These are phyloP conservation scores for Veloporphyrellus conicus DNA, from an alignment of 1,284 basidiomycete genomes.

Conservation along the genomic window DNA sequence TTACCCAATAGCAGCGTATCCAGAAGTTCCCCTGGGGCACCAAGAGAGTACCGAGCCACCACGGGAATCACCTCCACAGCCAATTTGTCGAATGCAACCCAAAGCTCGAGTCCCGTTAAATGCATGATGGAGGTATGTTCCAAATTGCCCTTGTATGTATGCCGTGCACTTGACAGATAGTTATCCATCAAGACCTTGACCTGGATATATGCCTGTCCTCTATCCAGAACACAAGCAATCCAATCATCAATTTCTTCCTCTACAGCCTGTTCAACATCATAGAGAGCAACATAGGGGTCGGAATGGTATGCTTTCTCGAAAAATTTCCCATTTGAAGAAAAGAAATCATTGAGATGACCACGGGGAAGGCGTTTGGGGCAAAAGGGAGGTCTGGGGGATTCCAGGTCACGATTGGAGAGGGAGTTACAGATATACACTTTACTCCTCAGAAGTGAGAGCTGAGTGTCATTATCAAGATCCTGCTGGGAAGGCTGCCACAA, in stretches of 20 bases:
- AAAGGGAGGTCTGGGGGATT: background rate
- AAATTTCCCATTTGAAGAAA: background rate
- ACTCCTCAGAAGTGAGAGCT: conserved; percentile 27
- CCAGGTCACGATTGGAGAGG: background rate
- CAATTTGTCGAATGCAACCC: conserved; percentile 43
- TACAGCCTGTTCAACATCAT: conserved; percentile 34
- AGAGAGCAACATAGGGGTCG: conserved; percentile 21
- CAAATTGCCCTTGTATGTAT: background rate
- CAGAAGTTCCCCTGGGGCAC: conserved; percentile 12
- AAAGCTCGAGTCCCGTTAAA: conserved; percentile 37
- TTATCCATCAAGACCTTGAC: background rate
- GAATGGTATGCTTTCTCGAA: conserved; percentile 2
- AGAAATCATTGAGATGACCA: background rate
- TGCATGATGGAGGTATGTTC: background rate
- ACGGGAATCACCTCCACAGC: conserved; percentile 33
- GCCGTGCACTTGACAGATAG: conserved; percentile 14
- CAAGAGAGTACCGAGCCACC: conserved; percentile 42
- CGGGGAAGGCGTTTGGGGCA: background rate
- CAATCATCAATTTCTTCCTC: conserved; percentile 27
- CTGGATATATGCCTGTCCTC: background rate
- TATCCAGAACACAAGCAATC: conserved; percentile 1
- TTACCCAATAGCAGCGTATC: background rate
- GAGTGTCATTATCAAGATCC: conserved; percentile 4
- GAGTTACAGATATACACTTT: conserved; percentile 21
- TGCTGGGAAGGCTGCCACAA: background rate